These are phyloP conservation scores for Fusarium beomiforme DNA, from an alignment of 2,329 filamentous ascomycete species.

Conservation along the genomic window DNA sequence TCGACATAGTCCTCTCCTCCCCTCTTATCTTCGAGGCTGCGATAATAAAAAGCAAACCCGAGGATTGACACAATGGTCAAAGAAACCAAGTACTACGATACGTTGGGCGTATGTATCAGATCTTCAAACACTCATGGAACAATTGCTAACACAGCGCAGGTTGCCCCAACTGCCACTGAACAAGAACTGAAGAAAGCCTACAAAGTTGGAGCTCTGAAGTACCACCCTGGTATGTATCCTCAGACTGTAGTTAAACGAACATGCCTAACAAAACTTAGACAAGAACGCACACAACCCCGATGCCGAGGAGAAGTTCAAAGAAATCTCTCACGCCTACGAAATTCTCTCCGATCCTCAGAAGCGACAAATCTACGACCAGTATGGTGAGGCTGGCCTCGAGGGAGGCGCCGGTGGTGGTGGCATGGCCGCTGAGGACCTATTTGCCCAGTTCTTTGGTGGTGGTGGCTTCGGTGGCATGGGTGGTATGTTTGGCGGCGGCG, in stretches of 20 bases:
- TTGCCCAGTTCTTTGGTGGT: conserved; percentile 93
- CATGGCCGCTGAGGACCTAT: conserved; percentile 96
- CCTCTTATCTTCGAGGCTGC: conserved; percentile 5
- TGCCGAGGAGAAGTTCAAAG: conserved; percentile 98
- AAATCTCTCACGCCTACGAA: conserved; percentile 95
- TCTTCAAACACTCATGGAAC: background rate
- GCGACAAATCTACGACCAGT: conserved; percentile 92
- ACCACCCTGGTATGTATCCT: conserved; percentile 77
- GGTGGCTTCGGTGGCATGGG: conserved; percentile 68
- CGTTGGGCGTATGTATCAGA: conserved; percentile 71
- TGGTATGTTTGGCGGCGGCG: conserved; percentile 76
- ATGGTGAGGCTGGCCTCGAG: conserved; percentile 96
- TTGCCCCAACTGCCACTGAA: conserved; percentile 81
- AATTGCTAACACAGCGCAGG: conserved; percentile 59
- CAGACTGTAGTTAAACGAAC: background rate
- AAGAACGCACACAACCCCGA: conserved; percentile 96
- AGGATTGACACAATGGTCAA: conserved; percentile 72
- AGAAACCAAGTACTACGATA: conserved; percentile 82
- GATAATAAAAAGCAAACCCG: conserved; percentile 3
- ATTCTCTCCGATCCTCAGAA: conserved; percentile 92
- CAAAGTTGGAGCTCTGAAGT: conserved; percentile 84
- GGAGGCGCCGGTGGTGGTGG: conserved; percentile 81
- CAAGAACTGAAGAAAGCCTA: conserved; percentile 91
- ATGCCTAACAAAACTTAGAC: conserved; percentile 63
- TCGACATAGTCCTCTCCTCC: conserved; percentile 26